Evolutionary conservation across 371 early-diverging fungal genomes (phyloP).

Genomic region (Saksenaea vasiformis): DNA sequence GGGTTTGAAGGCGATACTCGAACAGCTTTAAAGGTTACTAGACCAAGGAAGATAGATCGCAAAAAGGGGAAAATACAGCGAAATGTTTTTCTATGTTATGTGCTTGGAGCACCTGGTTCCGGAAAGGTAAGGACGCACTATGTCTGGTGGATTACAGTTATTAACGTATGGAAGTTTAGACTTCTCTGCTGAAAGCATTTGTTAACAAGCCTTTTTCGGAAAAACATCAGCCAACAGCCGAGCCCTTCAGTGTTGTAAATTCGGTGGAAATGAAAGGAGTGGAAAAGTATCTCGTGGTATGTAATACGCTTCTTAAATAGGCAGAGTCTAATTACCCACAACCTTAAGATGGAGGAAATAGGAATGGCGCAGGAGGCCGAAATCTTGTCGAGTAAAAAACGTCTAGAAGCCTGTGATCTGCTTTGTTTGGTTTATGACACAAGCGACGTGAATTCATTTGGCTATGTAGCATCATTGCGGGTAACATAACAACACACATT

Average conservation of each 20-base stretch:
- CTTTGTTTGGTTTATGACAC: conserved; percentile 94
- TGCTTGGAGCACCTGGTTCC: conserved; percentile 90
- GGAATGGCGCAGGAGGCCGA: conserved; percentile 78
- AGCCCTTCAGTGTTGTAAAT: conserved; percentile 85
- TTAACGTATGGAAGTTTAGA: conserved; percentile 43
- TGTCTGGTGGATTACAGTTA: not conserved
- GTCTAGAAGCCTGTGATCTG: conserved; percentile 87
- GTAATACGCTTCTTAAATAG: conserved; percentile 9
- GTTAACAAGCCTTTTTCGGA: conserved; percentile 79
- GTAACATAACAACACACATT: conserved; percentile 47
- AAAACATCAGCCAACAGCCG: conserved; percentile 75
- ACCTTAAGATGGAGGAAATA: conserved; percentile 85
- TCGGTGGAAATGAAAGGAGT: conserved; percentile 92
- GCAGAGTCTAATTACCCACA: not conserved
- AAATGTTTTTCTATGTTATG: conserved; percentile 90
- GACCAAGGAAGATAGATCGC: conserved; percentile 67
- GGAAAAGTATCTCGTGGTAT: conserved; percentile 91
- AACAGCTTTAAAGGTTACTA: conserved; percentile 69
- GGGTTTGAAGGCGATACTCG: conserved; percentile 87
- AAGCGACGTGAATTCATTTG: conserved; percentile 91
- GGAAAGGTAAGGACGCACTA: conserved; percentile 76
- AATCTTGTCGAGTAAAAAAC: conserved; percentile 74
- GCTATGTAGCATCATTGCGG: conserved; percentile 82
- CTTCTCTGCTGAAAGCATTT: conserved; percentile 81
- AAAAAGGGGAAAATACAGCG: conserved; percentile 84